These are phyloP conservation scores for Musa troglodytarum DNA, from an alignment of 176 grass and related monocot genomes.

Conservation along the genomic window DNA sequence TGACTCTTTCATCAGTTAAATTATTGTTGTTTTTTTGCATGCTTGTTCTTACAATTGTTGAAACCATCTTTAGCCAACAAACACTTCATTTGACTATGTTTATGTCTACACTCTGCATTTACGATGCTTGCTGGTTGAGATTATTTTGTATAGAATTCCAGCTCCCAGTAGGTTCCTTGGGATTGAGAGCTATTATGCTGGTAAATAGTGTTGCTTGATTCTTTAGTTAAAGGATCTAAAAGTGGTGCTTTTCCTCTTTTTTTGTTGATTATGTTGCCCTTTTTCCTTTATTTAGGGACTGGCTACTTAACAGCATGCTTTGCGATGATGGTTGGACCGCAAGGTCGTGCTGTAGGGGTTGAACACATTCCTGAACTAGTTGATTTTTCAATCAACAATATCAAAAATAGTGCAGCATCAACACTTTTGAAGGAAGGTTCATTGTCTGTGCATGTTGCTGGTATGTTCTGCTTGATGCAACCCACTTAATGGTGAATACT, in stretches of 20 bases:
- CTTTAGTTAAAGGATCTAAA: too few relatives aligned
- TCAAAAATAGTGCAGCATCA: slow-evolving; percentile 1
- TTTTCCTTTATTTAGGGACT: neutral
- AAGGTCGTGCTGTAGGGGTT: slow-evolving; percentile 7
- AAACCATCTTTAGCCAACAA: neutral
- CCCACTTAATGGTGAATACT: too few relatives aligned
- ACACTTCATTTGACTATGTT: neutral
- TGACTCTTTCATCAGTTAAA: neutral
- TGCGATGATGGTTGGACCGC: slow-evolving; percentile 1
- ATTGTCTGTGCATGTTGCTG: neutral
- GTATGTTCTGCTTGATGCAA: neutral
- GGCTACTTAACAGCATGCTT: slow-evolving; percentile 7
- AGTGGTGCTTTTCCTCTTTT: too few relatives aligned
- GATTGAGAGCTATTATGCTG: too few relatives aligned
- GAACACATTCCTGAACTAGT: slow-evolving; percentile 7
- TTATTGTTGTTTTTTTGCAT: neutral
- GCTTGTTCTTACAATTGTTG: neutral
- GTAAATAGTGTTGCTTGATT: too few relatives aligned
- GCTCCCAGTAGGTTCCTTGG: too few relatives aligned
- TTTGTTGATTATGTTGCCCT: neutral
- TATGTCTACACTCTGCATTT: too few relatives aligned
- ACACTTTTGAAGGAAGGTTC: slow-evolving; percentile 3
- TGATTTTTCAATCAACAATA: slow-evolving; percentile 10
- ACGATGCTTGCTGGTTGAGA: too few relatives aligned
- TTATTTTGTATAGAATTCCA: too few relatives aligned